A percentile compares a stretch with the other conserved stretches of the same genome.
Conservation (phyloP, 805 yeast genomes). For the Barnettozyma vustinii region DNA sequence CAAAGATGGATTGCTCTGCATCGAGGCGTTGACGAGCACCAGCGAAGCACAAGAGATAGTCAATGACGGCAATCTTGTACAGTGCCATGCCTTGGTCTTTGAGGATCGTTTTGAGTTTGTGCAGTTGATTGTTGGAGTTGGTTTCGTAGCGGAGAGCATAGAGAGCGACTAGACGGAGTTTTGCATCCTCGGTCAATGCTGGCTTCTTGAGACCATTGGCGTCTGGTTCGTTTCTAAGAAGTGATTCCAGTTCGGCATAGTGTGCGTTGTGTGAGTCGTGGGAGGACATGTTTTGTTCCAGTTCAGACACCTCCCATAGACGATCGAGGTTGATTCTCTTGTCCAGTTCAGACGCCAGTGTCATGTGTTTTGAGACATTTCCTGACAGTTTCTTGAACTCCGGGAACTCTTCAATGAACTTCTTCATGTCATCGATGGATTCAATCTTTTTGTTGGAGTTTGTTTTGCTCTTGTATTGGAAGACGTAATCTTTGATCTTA, state of each 20-base stretch:
- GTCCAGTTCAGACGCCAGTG: conserved; percentile 82
- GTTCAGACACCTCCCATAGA: conserved; percentile 82
- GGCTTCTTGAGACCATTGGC: conserved; percentile 25
- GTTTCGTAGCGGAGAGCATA: conserved; percentile 69
- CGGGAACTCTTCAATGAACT: conserved; percentile 87
- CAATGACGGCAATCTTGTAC: conserved; percentile 23
- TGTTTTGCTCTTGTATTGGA: conserved; percentile 73
- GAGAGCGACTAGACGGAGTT: conserved; percentile 66
- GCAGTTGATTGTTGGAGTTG: conserved; percentile 39
- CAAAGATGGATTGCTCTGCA: conserved; percentile 27
- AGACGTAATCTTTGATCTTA: conserved; percentile 76
- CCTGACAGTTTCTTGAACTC: conserved; percentile 85
- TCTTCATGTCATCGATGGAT: conserved; percentile 84
- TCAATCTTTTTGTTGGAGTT: conserved; percentile 67
- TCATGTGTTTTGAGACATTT: conserved; percentile 88
- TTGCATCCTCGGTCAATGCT: conserved; percentile 46
- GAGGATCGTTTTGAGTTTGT: conserved; percentile 33
- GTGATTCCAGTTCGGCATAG: conserved; percentile 45
- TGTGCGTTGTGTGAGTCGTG: conserved; percentile 54
- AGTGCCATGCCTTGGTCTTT: conserved; percentile 29
- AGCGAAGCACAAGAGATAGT: conserved; percentile 39
- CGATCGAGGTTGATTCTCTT: conserved; percentile 56
- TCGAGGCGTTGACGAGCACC: conserved; percentile 40
- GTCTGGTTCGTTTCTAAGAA: conserved; percentile 36
- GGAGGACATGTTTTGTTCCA: conserved; percentile 81